Evolutionary conservation across 805 yeast species (phyloP), one percentile per base, ranked within the genome.

Genomic region (Wickerhamiella nectarea): DNA sequence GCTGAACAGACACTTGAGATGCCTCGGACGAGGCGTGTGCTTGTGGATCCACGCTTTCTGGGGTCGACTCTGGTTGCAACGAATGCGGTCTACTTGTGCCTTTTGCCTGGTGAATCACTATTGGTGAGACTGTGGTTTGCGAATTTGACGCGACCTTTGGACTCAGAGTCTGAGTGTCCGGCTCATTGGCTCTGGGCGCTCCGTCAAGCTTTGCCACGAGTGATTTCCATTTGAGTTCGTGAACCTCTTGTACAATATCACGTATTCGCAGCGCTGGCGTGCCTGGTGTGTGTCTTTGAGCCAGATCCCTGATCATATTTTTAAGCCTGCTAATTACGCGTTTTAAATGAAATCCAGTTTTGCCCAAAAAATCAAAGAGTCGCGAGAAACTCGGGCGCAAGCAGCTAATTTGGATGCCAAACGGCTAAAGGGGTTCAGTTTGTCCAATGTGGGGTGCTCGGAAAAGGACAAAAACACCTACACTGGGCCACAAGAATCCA

Each of bases 361-460:
- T 36, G 28, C 28, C 3, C 39, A 36, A 24, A 28, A 29, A 14
- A 19, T 36, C n/a, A 36, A 36, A 12, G 41, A 28, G 7, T n/a
- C 21, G 7, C 26, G 43, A 2, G 7, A 15, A 15, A 17, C 7
- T 3, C n/a, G 18, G 17, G 3, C 12, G 15, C 24, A 33, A 12
- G 25, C 20, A 2, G 33, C 43, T n/a, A 34, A 34, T n/a, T 14
- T 34, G 17, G 20, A 24, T 5, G 28, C 37, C 2, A 22, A 34
- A 33, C 26, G 42, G 18, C 15, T 31, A 10, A 29, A 31, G 21
- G 38, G 29, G 24, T 43, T 43, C 15, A 17, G 34, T 2, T 4
- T 33, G 2, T 18, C 38, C 2, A 43, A 43, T 28, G 28, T 43
- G n/a, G 46, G 46, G 11, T 36, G 36, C 22, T 43, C 46, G 8